A percentile compares a stretch with the other conserved stretches of the same genome.
Evolutionary conservation across 2,329 filamentous ascomycete species (phyloP).

Genomic region (Coleophoma eucalyptorum): DNA sequence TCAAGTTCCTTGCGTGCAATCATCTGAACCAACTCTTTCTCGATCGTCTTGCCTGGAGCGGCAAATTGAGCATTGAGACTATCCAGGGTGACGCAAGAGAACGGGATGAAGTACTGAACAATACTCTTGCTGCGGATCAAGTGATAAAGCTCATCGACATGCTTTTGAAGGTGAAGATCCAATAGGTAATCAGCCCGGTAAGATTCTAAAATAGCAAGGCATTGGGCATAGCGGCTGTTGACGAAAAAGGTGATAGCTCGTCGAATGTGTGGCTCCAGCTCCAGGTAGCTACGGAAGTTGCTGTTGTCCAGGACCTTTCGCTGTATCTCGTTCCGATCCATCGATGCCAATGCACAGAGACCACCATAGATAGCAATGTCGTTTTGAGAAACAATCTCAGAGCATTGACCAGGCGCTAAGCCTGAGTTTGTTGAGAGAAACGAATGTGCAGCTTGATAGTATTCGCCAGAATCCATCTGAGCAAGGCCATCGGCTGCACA

Average conservation of each 20-base stretch:
- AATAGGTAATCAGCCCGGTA: slow-evolving; percentile 86
- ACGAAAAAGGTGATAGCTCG: slow-evolving; percentile 88
- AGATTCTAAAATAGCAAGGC: slow-evolving; percentile 75
- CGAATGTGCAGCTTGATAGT: slow-evolving; percentile 62
- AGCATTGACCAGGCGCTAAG: slow-evolving; percentile 51
- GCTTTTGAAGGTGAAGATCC: slow-evolving; percentile 77
- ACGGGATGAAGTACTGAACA: slow-evolving; percentile 86
- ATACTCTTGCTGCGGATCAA: slow-evolving; percentile 87
- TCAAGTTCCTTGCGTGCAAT: slow-evolving; percentile 70
- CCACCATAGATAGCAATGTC: slow-evolving; percentile 92
- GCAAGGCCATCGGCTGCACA: slow-evolving; percentile 58
- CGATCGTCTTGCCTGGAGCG: slow-evolving; percentile 55
- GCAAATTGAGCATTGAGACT: slow-evolving; percentile 78
- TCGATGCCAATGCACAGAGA: slow-evolving; percentile 83
- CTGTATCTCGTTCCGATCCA: slow-evolving; percentile 76
- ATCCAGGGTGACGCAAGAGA: slow-evolving; percentile 78
- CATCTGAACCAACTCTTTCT: slow-evolving; percentile 73
- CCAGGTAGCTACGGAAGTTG: slow-evolving; percentile 81
- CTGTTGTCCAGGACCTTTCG: slow-evolving; percentile 72
- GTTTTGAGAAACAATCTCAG: slow-evolving; percentile 73
- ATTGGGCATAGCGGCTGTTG: slow-evolving; percentile 82
- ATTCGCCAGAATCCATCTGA: slow-evolving; percentile 51
- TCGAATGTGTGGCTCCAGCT: slow-evolving; percentile 90
- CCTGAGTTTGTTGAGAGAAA: slow-evolving; percentile 47
- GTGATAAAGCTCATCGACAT: slow-evolving; percentile 67